A percentile compares a stretch with the other conserved stretches of the same genome.
These are phyloP conservation scores for Alternaria dauci DNA, from an alignment of 2,329 filamentous ascomycete genomes.

Conservation along the genomic window DNA sequence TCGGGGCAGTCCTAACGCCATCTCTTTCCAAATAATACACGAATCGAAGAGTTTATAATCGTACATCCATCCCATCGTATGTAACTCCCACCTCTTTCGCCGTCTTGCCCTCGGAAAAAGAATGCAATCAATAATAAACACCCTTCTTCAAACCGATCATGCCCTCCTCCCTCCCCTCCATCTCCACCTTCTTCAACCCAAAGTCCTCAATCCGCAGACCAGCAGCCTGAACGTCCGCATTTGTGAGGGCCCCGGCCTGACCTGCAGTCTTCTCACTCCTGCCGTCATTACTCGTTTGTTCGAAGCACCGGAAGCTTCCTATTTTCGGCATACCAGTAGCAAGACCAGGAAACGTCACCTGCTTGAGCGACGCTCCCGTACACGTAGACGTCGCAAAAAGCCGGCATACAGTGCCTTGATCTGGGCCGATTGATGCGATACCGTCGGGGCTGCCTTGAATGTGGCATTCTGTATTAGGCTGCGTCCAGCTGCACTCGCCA, in stretches of 20 bases:
- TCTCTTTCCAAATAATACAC: background rate
- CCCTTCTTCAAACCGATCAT: slow-evolving; percentile 46
- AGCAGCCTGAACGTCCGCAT: slow-evolving; percentile 29
- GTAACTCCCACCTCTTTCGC: background rate
- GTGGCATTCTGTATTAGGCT: slow-evolving; percentile 33
- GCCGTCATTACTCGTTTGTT: slow-evolving; percentile 12
- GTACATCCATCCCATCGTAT: background rate
- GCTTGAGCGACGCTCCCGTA: slow-evolving; percentile 26
- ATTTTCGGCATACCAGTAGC: slow-evolving; percentile 30
- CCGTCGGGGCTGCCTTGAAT: slow-evolving; percentile 34
- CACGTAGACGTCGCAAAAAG: slow-evolving; percentile 38
- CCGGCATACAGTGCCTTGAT: slow-evolving; percentile 39
- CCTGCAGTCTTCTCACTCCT: slow-evolving; percentile 4
- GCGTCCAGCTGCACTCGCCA: slow-evolving; percentile 41
- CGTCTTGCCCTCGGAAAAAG: background rate
- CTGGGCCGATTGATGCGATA: slow-evolving; percentile 43
- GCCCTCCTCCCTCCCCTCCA: slow-evolving; percentile 40
- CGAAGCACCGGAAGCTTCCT: slow-evolving; percentile 35
- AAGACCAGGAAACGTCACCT: slow-evolving; percentile 38
- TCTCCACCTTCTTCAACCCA: slow-evolving; percentile 27
- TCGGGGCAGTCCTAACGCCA: background rate
- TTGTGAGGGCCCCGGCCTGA: slow-evolving; percentile 17
- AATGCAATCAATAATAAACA: slow-evolving; percentile 33
- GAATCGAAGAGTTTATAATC: background rate
- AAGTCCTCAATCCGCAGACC: slow-evolving; percentile 35